A percentile compares a stretch with the other conserved stretches of the same genome.
phyloP scores from a whole-genome alignment of 2,329 filamentous ascomycete genomes.

The Penicillium sp. region DNA sequence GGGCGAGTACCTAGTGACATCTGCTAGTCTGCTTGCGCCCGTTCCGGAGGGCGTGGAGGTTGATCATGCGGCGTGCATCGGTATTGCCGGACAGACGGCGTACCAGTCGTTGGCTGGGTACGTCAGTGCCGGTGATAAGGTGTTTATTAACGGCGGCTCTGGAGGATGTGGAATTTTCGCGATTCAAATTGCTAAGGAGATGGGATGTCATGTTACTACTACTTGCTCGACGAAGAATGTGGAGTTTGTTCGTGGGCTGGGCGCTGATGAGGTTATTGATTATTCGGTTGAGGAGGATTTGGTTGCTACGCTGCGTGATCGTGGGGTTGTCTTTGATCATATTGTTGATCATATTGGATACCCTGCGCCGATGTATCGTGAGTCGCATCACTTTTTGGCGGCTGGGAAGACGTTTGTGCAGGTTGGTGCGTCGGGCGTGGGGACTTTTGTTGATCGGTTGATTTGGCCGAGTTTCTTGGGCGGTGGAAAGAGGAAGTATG shows the following conservation, averaged over 20 bases:
- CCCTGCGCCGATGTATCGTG: slow-evolving; percentile 51
- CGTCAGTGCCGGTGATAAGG: slow-evolving; percentile 50
- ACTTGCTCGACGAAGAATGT: slow-evolving; percentile 59
- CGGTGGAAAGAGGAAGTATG: slow-evolving; percentile 46
- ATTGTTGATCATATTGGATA: slow-evolving; percentile 59
- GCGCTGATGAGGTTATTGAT: slow-evolving; percentile 62
- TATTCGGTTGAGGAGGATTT: slow-evolving; percentile 53
- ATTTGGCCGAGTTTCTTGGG: slow-evolving; percentile 50
- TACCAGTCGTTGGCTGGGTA: slow-evolving; percentile 48
- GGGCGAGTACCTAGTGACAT: slow-evolving; percentile 44
- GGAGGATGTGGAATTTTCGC: slow-evolving; percentile 61
- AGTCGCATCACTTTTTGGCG: slow-evolving; percentile 52
- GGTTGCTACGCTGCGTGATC: slow-evolving; percentile 45
- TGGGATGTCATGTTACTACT: slow-evolving; percentile 58
- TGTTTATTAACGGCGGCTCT: slow-evolving; percentile 64
- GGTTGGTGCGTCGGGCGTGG: slow-evolving; percentile 44
- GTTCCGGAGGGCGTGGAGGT: slow-evolving; percentile 47
- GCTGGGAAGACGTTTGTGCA: slow-evolving; percentile 53
- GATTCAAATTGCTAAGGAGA: slow-evolving; percentile 61
- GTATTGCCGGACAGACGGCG: slow-evolving; percentile 47
- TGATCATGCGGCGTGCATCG: slow-evolving; percentile 42
- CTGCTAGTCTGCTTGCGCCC: slow-evolving; percentile 32
- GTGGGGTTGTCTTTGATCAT: slow-evolving; percentile 51
- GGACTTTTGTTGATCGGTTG: slow-evolving; percentile 38
- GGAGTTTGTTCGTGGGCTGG: slow-evolving; percentile 55